Evolutionary conservation across 2,329 filamentous ascomycete species (phyloP).

Genomic region (Paracamarosporium sp.): DNA sequence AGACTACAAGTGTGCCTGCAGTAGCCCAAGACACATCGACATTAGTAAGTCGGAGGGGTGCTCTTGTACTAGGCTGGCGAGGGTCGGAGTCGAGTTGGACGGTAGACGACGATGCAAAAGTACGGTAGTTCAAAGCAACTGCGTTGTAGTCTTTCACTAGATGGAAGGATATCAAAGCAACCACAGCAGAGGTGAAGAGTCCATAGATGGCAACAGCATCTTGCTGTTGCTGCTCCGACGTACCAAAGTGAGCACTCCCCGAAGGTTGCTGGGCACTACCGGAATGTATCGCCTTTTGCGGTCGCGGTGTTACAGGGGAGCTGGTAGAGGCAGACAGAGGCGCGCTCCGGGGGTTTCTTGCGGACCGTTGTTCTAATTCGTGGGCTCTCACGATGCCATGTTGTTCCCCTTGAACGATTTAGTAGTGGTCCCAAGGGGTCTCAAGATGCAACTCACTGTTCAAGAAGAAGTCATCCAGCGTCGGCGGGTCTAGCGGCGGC

Average conservation of each 20-base stretch:
- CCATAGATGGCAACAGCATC: constrained; percentile 45
- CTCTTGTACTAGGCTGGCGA: constrained; percentile 7
- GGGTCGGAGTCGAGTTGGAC: constrained; percentile 13
- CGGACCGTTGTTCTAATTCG: constrained; percentile 40
- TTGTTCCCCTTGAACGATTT: constrained; percentile 37
- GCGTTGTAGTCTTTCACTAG: constrained; percentile 40
- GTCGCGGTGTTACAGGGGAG: constrained; percentile 25
- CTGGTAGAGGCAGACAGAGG: constrained; percentile 20
- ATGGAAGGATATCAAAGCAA: constrained; percentile 42
- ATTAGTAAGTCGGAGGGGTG: constrained; percentile 34
- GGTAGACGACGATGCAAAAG: constrained; percentile 37
- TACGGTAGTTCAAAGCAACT: constrained; percentile 46
- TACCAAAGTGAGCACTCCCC: constrained; percentile 19
- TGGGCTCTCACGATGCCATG: constrained; percentile 40
- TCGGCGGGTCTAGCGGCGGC: constrained; percentile 28
- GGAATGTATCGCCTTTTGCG: constrained; percentile 26
- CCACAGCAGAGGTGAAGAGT: constrained; percentile 45
- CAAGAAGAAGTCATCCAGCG: constrained; percentile 36
- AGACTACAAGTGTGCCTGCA: constrained; percentile 42
- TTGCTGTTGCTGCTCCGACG: constrained; percentile 30
- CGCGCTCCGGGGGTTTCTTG: constrained; percentile 28
- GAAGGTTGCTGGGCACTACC: constrained; percentile 26
- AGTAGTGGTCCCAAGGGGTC: constrained; percentile 15
- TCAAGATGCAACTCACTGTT: constrained; percentile 30
- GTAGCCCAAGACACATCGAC: constrained; percentile 43